Conservation (phyloP, 2,329 filamentous ascomycete genomes). For the Fusarium nisikadoi region DNA sequence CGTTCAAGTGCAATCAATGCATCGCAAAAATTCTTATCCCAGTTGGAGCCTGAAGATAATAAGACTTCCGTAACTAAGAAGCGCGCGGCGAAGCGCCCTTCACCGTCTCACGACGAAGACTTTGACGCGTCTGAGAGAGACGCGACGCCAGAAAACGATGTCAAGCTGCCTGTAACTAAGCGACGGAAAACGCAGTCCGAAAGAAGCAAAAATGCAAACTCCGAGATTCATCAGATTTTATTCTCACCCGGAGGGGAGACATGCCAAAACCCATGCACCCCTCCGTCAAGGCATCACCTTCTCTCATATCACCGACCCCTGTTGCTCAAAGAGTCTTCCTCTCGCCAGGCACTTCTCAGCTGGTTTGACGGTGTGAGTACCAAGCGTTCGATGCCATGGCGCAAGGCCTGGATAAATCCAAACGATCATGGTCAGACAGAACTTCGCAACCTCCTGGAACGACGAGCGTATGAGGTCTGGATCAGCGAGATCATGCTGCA, state of each 20-base stretch:
- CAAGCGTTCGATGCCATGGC: constrained; percentile 67
- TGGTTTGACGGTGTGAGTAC: constrained; percentile 64
- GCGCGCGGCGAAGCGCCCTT: constrained; percentile 25
- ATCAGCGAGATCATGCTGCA: constrained; percentile 76
- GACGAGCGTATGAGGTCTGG: constrained; percentile 72
- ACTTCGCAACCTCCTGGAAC: constrained; percentile 58
- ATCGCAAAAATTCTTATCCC: constrained; percentile 35
- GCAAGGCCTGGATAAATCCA: constrained; percentile 66
- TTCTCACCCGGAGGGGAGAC: constrained; percentile 20
- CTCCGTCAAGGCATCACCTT: constrained; percentile 48
- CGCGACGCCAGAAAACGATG: constrained; percentile 31
- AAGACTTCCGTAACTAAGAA: not conserved
- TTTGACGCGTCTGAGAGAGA: constrained; percentile 40
- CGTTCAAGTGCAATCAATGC: constrained; percentile 36
- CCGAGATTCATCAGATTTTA: constrained; percentile 27
- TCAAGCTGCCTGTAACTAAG: constrained; percentile 35
- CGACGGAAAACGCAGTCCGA: constrained; percentile 35
- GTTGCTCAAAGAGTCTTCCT: constrained; percentile 53
- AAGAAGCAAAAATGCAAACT: constrained; percentile 17
- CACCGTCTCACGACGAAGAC: constrained; percentile 23
- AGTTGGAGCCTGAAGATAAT: constrained; percentile 29
- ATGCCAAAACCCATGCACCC: constrained; percentile 16
- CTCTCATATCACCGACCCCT: constrained; percentile 62
- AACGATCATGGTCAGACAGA: constrained; percentile 41
- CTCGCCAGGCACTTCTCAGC: constrained; percentile 53